phyloP scores from a whole-genome alignment of 352 stramenopile genomes.

The Thalassiosira livingstoniorum region DNA sequence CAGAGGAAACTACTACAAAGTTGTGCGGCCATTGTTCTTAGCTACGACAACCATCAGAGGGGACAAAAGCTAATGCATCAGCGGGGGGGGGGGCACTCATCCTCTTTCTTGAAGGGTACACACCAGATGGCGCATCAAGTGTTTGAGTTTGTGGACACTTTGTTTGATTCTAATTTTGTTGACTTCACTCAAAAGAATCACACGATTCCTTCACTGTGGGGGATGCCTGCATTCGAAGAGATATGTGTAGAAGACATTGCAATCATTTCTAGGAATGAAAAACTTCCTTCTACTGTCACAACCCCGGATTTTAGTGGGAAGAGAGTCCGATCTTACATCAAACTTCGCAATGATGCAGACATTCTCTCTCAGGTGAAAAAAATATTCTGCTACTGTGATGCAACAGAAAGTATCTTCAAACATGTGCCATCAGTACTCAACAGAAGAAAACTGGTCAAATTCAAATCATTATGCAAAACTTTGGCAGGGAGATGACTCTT shows the following conservation, averaged over 20 bases:
- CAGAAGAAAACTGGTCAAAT: too few relatives aligned
- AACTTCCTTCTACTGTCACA: not conserved
- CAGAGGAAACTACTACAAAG: not conserved
- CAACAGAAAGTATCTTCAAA: not conserved
- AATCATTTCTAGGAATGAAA: too few relatives aligned
- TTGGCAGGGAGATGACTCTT: too few relatives aligned
- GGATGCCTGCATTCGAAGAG: too few relatives aligned
- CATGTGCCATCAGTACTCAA: too few relatives aligned
- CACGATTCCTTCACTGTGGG: conserved; percentile 3
- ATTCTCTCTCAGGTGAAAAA: not conserved
- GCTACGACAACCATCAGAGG: conserved; percentile 32
- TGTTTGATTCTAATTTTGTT: conserved; percentile 1
- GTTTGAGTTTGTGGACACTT: not conserved
- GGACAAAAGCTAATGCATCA: conserved; percentile 14
- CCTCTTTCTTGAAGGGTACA: conserved; percentile 40
- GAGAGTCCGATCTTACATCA: not conserved
- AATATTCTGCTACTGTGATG: not conserved
- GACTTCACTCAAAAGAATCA: conserved; percentile 11
- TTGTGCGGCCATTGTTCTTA: not conserved
- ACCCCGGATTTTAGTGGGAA: conserved; percentile 11
- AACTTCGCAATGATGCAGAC: not conserved
- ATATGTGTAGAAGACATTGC: too few relatives aligned
- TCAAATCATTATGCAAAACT: too few relatives aligned
- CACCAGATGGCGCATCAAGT: conserved; percentile 15
- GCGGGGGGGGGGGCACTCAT: conserved; percentile 14